Evolutionary conservation across 352 stramenopile genomes (phyloP), one percentile per base, ranked within the genome.

Genomic region (Pseudoperonospora humuli): DNA sequence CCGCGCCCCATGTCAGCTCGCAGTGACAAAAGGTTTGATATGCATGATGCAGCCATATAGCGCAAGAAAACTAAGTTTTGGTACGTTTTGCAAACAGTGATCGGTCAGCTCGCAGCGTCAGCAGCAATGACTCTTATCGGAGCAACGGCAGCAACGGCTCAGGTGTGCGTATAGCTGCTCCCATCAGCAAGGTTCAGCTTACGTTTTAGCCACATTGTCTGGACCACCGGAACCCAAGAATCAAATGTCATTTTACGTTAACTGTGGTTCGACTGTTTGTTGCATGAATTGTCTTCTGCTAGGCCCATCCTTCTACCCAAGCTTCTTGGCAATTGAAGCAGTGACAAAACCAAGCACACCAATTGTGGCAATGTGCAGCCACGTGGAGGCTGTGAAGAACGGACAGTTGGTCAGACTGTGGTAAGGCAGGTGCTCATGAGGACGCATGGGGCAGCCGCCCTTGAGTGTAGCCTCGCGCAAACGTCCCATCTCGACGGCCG

Each of bases 401-500:
- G 75, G 78, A 56, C 75, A 87, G 27, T 70, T 70, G 29, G 49
- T 70, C 34, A 87, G 55, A 48, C 82, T 78, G 58, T 87, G 73
- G 69, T 90, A 78, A 5, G 78, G 78, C 45, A 59, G 66, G 50
- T 74, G 77, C 50, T 86, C 75, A 27, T 64, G 64, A 24, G 59
- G 49, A 29, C 73, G 76, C 73, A 88, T 86, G 35, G 76, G 76
- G 45, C 76, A 88, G 33, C 76, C 76, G 21, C 59, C 67, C 24
- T 64, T 61, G 42, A 65, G 44, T 37, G 73, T 80, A 38, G 65
- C 51, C 49, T 86, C 73, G 45, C 90, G 82, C 48, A 98, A 66
- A 40, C 95, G 70, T 5, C 75, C 94, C 95, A 98, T 98, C 74
- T 98, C 92, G 27, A 98, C 76, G 20, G 95, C 94, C 17, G 91